Conservation (phyloP, 176 grass and related monocot genomes). For the Oryza punctata region DNA sequence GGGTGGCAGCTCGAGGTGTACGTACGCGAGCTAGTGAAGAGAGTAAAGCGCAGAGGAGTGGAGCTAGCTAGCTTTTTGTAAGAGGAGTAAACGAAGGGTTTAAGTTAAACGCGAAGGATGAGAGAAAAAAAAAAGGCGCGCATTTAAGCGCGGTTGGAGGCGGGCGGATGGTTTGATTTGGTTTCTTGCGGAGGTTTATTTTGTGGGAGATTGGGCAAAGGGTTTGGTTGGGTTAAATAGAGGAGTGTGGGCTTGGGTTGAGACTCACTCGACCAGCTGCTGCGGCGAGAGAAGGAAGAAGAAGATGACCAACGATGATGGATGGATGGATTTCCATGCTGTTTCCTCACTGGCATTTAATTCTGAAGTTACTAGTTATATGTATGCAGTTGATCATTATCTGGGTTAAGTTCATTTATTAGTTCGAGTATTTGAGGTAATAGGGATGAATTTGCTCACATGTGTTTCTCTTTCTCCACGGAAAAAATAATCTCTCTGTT, state of each 20-base stretch:
- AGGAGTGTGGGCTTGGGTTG: neutral
- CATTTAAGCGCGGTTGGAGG: slow-evolving; percentile 66
- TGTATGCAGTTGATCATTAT: neutral
- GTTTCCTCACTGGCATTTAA: neutral
- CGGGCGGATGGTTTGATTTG: slow-evolving; percentile 21
- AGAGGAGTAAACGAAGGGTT: slow-evolving; percentile 40
- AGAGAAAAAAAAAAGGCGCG: neutral
- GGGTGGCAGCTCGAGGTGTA: neutral
- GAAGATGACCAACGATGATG: neutral
- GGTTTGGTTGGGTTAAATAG: slow-evolving; percentile 49
- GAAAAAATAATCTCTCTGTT: no score
- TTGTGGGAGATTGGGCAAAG: slow-evolving; percentile 3
- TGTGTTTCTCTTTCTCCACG: no score
- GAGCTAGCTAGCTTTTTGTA: slow-evolving; percentile 32
- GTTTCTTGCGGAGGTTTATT: slow-evolving; percentile 6
- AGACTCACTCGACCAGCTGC: no score
- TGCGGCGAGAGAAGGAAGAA: neutral
- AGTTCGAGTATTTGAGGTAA: no score
- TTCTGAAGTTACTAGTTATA: neutral
- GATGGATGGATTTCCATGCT: neutral
- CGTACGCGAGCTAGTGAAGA: neutral
- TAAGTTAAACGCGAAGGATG: neutral
- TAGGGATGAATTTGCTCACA: no score
- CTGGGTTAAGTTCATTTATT: neutral
- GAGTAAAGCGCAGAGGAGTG: neutral